Evolutionary conservation across 805 yeast genomes (phyloP), one percentile per base, ranked within the genome.

Genomic region (Yueomyces sinensis): DNA sequence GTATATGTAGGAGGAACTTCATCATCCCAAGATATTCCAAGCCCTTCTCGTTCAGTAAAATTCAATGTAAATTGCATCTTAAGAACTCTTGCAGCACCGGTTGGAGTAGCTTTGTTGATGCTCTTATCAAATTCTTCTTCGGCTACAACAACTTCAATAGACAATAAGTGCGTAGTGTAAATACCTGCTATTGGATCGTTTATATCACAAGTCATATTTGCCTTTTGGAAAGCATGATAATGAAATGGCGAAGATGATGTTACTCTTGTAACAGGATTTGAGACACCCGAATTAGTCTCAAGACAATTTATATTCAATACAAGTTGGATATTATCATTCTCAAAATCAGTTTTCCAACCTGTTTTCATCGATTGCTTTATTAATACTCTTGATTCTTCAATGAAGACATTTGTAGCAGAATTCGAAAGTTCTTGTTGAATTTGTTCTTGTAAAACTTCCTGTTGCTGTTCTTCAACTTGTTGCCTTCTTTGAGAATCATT

Each of bases 11-110:
- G 99, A 2, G 99, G 99, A 15, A 93, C 98, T 56, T 91, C 98
- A 52, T 89, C 96, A 58, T 89, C 96, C 97, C 98, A 91, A 0
- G 96, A 82, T 17, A 91, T 83, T 4, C 99, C 98, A 29, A 91
- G 65, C 0, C 99, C 99, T 0, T 94, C 79, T 39, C 97, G 66
- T 53, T 87, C 97, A 2, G 94, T 82, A 16, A 91, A 59, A 4
- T 65, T 64, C n/a, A 89, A 47, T 44, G 80, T 77, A 60, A 91
- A 89, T 55, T 89, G 95, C 96, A 91, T 91, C 43, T 97, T 64
- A 40, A 91, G 63, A 2, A 91, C 94, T 32, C 98, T 64, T 0
- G 98, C 98, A 4, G 94, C 82, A n/a, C 98, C 98, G 0, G 97
- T 91, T 3, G 93, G 87, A 1, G 79, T 72, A 17, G 19, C 23